Percentiles rank a stretch among this genome's conserved stretches.
phyloP scores from a whole-genome alignment of 2,329 filamentous ascomycete genomes.

The Arachnomyces sp. region DNA sequence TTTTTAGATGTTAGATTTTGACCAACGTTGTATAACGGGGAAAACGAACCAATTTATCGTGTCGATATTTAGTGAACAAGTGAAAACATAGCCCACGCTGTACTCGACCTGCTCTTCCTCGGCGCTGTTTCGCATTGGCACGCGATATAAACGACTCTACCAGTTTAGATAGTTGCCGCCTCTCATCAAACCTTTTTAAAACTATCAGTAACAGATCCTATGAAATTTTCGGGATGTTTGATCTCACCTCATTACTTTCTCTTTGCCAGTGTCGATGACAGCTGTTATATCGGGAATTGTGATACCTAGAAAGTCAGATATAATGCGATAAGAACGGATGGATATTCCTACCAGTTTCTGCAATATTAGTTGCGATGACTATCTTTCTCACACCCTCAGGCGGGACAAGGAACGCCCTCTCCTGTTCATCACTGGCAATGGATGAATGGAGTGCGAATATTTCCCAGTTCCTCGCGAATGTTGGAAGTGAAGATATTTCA shows the following conservation, averaged over 20 bases:
- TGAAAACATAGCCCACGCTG: constrained; percentile 95
- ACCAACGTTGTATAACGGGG: neutral
- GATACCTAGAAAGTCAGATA: constrained; percentile 44
- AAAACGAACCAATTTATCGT: constrained; percentile 56
- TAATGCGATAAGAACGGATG: neutral
- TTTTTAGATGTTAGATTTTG: constrained; percentile 12
- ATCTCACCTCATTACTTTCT: constrained; percentile 72
- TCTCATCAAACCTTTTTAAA: constrained; percentile 70
- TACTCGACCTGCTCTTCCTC: constrained; percentile 89
- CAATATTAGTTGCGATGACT: constrained; percentile 94
- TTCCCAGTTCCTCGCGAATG: constrained; percentile 71
- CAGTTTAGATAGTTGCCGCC: constrained; percentile 78
- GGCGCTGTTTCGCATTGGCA: constrained; percentile 90
- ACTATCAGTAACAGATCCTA: neutral
- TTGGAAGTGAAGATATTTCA: constrained; percentile 66
- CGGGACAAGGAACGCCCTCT: constrained; percentile 81
- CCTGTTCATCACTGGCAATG: constrained; percentile 93
- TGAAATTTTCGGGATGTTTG: constrained; percentile 1
- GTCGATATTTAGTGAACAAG: constrained; percentile 81
- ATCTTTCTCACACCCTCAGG: constrained; percentile 81
- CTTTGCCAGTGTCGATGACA: constrained; percentile 92
- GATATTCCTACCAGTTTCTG: constrained; percentile 66
- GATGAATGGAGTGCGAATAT: constrained; percentile 88
- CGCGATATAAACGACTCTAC: constrained; percentile 93
- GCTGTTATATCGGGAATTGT: constrained; percentile 97